Base-by-base conservation (phyloP, 2,329 filamentous ascomycete genomes). In the Paracoccidioides brasiliensis region DNA sequence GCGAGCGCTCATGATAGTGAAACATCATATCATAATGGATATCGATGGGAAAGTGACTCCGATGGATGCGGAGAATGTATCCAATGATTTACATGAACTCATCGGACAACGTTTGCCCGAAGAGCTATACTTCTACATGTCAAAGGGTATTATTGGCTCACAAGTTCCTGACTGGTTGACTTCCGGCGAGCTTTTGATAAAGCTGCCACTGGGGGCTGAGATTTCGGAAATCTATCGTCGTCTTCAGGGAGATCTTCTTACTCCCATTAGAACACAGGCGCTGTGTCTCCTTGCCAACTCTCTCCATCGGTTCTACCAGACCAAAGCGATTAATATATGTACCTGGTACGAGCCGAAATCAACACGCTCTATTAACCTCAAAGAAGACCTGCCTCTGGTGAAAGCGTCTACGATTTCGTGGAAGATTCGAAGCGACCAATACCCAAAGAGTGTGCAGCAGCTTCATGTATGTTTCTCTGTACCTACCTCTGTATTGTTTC, bases 81-180 rank as follows among this genome's bases (percentile, higher is more conserved):
- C 93, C 2, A 80, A 80, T 48, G 90, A 97, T 67, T 84, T 93
- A 61, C 88, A 94, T 66, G 85, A 91, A 65, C 90, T 96, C 66
- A 81, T 96, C 59, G 90, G 90, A n/a, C 81, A 94, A 57, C 86
- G 90, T 57, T 77, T 98, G 4, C 90, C 93, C 0, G 83, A 90
- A 43, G 93, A 98, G 70, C 77, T 97, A 15, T 90, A 91, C 68
- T 86, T 89, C 69, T 97, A 97, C 69, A 78, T 96, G 52, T 90
- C 89, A 57, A 84, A 81, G 53, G 93, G 89, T 38, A 74, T 96
- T 45, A 82, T 97, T 60, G 83, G 88, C 33, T 78, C 89, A 30
- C 82, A 88, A 50, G 77, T 95, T 41, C 79, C 95, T 10, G 88
- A 86, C 67, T 91, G 84, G 79, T 82, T 95, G 62, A 86, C 88